Conservation (phyloP, 495 filamentous ascomycete genomes). For the Opeltia flavorubescens region DNA sequence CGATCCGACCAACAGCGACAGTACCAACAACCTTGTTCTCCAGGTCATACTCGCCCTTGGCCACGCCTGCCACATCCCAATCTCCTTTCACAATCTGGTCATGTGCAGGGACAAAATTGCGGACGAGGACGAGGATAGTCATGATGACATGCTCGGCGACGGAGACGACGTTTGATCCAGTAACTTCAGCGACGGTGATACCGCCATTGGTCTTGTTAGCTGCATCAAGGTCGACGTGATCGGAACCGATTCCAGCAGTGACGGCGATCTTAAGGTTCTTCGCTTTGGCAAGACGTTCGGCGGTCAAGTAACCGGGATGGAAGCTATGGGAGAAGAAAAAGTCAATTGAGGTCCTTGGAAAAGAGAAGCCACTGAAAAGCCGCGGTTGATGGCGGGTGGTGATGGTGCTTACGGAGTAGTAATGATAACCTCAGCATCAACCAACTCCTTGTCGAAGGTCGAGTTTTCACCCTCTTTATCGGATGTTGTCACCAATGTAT, state of each 20-base stretch:
- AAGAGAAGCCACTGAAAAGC: not conserved
- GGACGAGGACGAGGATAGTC: constrained; percentile 92
- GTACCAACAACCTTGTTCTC: constrained; percentile 97
- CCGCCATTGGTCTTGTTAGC: constrained; percentile 98
- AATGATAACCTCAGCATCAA: constrained; percentile 96
- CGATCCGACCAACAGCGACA: constrained; percentile 93
- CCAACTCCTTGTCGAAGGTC: constrained; percentile 84
- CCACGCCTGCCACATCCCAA: constrained; percentile 90
- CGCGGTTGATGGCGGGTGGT: not conserved
- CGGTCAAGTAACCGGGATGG: constrained; percentile 96
- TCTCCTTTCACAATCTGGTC: constrained; percentile 80
- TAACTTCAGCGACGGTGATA: constrained; percentile 93
- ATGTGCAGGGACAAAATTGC: constrained; percentile 97
- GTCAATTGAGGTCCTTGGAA: not conserved
- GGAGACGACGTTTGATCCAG: constrained; percentile 82
- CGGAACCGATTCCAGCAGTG: constrained; percentile 94
- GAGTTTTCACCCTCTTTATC: constrained; percentile 94
- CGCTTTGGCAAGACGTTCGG: constrained; percentile 89
- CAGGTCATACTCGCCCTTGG: constrained; percentile 95
- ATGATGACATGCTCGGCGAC: constrained; percentile 94
- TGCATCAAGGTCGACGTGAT: constrained; percentile 92
- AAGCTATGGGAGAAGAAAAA: constrained; percentile 52
- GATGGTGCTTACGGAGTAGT: constrained; percentile 71
- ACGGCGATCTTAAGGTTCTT: constrained; percentile 97
- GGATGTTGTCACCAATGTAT: constrained; percentile 91